Conservation (phyloP, 495 filamentous ascomycete genomes). For the Penicillium longicatenatum region DNA sequence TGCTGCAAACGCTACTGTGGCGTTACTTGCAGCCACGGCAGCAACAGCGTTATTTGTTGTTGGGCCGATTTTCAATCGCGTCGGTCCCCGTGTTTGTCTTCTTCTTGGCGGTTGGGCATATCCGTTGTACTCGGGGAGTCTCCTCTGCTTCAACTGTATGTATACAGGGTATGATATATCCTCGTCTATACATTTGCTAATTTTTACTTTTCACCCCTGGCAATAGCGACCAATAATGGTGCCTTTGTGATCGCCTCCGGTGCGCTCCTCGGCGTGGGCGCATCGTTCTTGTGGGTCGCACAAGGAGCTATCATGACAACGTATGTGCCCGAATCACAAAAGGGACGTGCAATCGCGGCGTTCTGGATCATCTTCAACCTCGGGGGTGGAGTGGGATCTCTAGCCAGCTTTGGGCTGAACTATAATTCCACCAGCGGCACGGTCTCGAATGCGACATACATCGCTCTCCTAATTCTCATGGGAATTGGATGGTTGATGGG, state of each 20-base stretch:
- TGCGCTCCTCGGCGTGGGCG: slow-evolving; percentile 51
- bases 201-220: background rate
- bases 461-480: slow-evolving; percentile 51
- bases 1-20: slow-evolving; percentile 45
- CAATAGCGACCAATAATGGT: slow-evolving; percentile 64
- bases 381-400: slow-evolving; percentile 50
- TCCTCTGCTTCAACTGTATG: slow-evolving; percentile 43
- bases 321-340: slow-evolving; percentile 50
- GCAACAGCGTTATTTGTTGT: slow-evolving; percentile 46
- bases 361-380: slow-evolving; percentile 62
- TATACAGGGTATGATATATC: background rate
- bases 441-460: slow-evolving; percentile 51
- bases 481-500: slow-evolving; percentile 47
- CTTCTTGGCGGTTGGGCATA: slow-evolving; percentile 49
- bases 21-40: slow-evolving; percentile 40
- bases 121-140: slow-evolving; percentile 42
- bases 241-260: slow-evolving; percentile 73
- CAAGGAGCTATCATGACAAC: slow-evolving; percentile 61
- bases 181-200: slow-evolving; percentile 5
- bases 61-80: slow-evolving; percentile 43
- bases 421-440: slow-evolving; percentile 46
- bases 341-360: slow-evolving; percentile 51
- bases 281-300: slow-evolving; percentile 54
- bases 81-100: slow-evolving; percentile 43
- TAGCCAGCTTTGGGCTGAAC: slow-evolving; percentile 52